A percentile compares a stretch with the other conserved stretches of the same genome.
Evolutionary conservation across 192 early-diverging fungal genomes (phyloP).

Genomic region (Mortierella alpina): DNA sequence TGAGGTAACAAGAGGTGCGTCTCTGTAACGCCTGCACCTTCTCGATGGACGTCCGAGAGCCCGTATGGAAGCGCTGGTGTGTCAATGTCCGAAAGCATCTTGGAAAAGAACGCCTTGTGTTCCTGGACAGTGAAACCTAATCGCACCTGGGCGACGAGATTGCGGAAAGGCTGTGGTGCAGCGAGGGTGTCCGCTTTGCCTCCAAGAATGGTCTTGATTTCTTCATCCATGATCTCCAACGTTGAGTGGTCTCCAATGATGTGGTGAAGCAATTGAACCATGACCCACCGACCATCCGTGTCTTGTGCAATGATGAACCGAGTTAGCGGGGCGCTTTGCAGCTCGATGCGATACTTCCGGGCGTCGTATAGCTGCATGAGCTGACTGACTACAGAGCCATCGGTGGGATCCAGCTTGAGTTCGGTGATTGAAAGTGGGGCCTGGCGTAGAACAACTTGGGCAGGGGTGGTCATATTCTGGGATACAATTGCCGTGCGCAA

Average conservation of each 20-base stretch:
- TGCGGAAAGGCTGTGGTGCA: background rate
- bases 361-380: background rate
- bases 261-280: background rate
- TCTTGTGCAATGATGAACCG: background rate
- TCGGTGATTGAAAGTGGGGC: background rate
- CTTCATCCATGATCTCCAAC: background rate
- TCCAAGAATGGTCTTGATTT: background rate
- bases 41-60: background rate
- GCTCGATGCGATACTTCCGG: conserved; percentile 1
- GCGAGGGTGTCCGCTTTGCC: background rate
- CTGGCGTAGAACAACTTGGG: background rate
- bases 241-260: conserved; percentile 2
- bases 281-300: background rate
- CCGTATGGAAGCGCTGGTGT: background rate
- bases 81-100: conserved; percentile 3
- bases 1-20: background rate
- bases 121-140: background rate
- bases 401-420: background rate
- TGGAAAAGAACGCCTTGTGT: background rate
- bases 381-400: background rate
- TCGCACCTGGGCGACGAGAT: background rate
- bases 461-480: background rate
- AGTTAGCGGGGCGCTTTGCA: background rate
- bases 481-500: background rate
- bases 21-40: background rate